Percentiles rank a stretch among this genome's conserved stretches.
phyloP scores from a whole-genome alignment of 75 land plant species.

The Azolla pinnata region DNA sequence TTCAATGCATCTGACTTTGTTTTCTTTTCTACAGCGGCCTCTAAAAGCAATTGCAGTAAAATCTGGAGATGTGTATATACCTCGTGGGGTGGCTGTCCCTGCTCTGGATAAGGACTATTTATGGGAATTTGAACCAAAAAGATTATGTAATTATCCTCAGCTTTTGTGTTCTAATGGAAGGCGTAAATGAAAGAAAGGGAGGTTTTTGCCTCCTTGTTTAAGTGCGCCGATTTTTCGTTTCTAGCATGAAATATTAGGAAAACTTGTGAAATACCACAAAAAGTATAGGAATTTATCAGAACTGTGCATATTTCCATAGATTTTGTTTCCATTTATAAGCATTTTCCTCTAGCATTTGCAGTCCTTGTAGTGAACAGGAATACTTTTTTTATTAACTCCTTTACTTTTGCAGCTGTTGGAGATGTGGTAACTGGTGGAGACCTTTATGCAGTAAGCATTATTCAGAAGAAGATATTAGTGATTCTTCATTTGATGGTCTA shows the following conservation, averaged over 20 bases:
- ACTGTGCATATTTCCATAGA: too few species aligned
- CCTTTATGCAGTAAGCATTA: slow-evolving; percentile 72
- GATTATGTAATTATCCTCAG: slow-evolving; percentile 42
- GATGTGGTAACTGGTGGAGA: slow-evolving; percentile 97
- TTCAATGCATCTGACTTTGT: background rate
- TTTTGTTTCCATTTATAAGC: too few species aligned
- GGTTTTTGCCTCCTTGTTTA: too few species aligned
- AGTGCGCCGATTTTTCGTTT: too few species aligned
- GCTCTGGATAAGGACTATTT: slow-evolving; percentile 77
- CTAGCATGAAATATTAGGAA: too few species aligned
- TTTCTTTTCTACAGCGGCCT: slow-evolving; percentile 67
- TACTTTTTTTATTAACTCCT: too few species aligned
- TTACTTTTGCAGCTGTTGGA: slow-evolving; percentile 81
- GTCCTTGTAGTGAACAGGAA: too few species aligned
- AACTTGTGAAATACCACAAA: too few species aligned
- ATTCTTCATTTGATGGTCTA: background rate
- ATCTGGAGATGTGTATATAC: slow-evolving; percentile 96
- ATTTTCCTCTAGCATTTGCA: too few species aligned
- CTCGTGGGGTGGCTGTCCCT: slow-evolving; percentile 98
- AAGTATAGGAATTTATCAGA: too few species aligned
- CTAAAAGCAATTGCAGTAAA: slow-evolving; percentile 82
- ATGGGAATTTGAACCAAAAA: slow-evolving; percentile 91
- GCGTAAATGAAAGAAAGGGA: too few species aligned
- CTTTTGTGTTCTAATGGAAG: background rate
- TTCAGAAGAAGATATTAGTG: too few species aligned